Evolutionary conservation across 1,284 basidiomycete genomes (phyloP), one percentile per base, ranked within the genome.

Genomic region (Pascua sp.): DNA sequence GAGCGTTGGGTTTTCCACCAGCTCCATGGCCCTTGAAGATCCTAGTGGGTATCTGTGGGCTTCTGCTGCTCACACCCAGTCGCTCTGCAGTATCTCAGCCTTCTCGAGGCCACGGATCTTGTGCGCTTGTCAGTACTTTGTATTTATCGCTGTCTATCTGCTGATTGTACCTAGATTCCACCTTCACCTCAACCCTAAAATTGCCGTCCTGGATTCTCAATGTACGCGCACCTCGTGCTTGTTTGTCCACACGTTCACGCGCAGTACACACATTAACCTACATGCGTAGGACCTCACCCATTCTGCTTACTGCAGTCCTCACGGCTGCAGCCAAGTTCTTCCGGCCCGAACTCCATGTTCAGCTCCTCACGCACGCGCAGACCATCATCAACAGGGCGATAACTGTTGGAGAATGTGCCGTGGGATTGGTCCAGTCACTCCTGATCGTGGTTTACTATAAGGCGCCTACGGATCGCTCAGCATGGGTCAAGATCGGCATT

Each of bases 261-360:
- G n/a, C 37, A 55, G 49, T 56, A 2, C 64, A 65, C 41, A 61
- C 59, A 1, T 17, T 51, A 16, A 18, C 38, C 2, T 56, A 60
- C 47, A 13, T 65, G 13, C 51, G 55, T 13, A 17, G 36, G 24
- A 15, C 17, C 1, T 59, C 56, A 4, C 18, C 53, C 11, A 38
- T 60, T 15, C 55, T 63, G 13, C 51, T 61, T 41, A 49, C 59
- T 5, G 87, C 90, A 0, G 84, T 94, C 17, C 80, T 94, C 11
- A 81, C 82, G 10, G 79, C 95, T 1, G 86, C 90, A 0, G 86
- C 91, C n/a, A 82, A 83, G 61, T 87, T 84, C 66, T 82, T 95
- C 17, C 84, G 85, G n/a, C 77, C 37, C 80, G 92, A 0, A 76
- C n/a, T 55, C 8, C 37, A 51, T 38, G 15, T 16, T 1, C 42